Conservation (phyloP, 345 rosid genomes). For the Euphorbia pulcherrima region DNA sequence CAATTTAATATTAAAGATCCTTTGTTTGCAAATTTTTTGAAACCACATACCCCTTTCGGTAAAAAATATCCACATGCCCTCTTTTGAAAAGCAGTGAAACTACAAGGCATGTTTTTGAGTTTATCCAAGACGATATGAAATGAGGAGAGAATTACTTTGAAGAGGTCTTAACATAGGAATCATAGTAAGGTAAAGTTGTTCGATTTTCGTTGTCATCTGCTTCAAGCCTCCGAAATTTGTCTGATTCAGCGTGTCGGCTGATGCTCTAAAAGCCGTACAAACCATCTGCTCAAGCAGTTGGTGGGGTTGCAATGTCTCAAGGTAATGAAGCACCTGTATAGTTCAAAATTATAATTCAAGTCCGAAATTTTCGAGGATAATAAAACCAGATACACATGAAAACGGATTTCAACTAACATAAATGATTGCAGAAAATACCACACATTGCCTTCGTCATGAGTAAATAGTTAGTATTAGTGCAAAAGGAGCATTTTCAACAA, state of each 20-base stretch:
- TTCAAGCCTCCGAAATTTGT: slow-evolving; percentile 66
- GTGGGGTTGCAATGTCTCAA: slow-evolving; percentile 85
- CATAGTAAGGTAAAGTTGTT: slow-evolving; percentile 64
- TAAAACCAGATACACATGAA: background rate
- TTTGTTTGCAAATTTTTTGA: no score
- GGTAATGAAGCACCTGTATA: slow-evolving; percentile 72
- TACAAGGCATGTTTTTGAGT: no score
- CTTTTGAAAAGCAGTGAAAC: no score
- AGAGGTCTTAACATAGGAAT: slow-evolving; percentile 57
- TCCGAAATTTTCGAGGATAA: slow-evolving; percentile 13
- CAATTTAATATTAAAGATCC: no score
- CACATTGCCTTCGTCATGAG: background rate
- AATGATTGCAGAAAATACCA: slow-evolving; percentile 1
- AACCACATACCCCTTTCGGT: no score
- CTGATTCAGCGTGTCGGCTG: slow-evolving; percentile 80
- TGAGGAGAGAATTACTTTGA: slow-evolving; percentile 39
- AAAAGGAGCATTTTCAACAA: background rate
- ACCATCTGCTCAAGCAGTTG: slow-evolving; percentile 97
- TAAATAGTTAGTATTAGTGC: background rate
- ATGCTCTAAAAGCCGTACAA: slow-evolving; percentile 89
- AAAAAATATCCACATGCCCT: no score
- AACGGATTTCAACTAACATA: background rate
- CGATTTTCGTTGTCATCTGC: slow-evolving; percentile 63
- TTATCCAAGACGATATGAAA: no score
- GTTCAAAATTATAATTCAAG: slow-evolving; percentile 15